Evolutionary conservation across 108 stramenopile species (phyloP).

Genomic region (Poteriospumella lacustris): DNA sequence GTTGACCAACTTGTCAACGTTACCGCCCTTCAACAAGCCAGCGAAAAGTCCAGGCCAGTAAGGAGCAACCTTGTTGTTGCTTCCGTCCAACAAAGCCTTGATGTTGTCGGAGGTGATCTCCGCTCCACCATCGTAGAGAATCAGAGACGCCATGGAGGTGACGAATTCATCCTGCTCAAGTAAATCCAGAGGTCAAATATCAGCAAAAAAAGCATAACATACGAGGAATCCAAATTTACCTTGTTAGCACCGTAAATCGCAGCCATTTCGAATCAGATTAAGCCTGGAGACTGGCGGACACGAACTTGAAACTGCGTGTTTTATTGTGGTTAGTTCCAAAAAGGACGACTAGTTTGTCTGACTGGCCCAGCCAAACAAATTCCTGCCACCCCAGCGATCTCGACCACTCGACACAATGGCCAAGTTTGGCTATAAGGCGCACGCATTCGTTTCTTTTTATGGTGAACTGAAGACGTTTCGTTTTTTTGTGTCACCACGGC

Average conservation of each 20-base stretch:
- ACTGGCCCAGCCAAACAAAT: too few relatives aligned
- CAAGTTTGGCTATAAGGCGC: too few relatives aligned
- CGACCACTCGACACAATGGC: too few relatives aligned
- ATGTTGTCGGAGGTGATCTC: constrained; percentile 29
- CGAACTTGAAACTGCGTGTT: not conserved
- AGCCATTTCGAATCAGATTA: constrained; percentile 29
- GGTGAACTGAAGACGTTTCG: too few relatives aligned
- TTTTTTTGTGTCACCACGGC: too few relatives aligned
- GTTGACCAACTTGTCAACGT: not conserved
- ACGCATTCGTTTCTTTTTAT: too few relatives aligned
- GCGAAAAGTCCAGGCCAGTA: constrained; percentile 23
- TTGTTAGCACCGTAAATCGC: constrained; percentile 10
- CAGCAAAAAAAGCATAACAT: not conserved
- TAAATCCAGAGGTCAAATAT: not conserved
- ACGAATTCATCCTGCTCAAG: constrained; percentile 28
- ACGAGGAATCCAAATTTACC: not conserved
- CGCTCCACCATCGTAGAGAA: constrained; percentile 24
- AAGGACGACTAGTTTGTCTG: too few relatives aligned
- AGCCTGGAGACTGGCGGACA: not conserved
- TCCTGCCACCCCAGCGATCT: too few relatives aligned
- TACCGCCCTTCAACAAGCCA: not conserved
- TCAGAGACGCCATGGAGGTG: not conserved
- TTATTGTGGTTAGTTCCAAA: too few relatives aligned
- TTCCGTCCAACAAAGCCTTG: not conserved
- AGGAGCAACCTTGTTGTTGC: constrained; percentile 10